phyloP scores from a whole-genome alignment of 2,329 filamentous ascomycete species.

The Cytospora schulzeri region DNA sequence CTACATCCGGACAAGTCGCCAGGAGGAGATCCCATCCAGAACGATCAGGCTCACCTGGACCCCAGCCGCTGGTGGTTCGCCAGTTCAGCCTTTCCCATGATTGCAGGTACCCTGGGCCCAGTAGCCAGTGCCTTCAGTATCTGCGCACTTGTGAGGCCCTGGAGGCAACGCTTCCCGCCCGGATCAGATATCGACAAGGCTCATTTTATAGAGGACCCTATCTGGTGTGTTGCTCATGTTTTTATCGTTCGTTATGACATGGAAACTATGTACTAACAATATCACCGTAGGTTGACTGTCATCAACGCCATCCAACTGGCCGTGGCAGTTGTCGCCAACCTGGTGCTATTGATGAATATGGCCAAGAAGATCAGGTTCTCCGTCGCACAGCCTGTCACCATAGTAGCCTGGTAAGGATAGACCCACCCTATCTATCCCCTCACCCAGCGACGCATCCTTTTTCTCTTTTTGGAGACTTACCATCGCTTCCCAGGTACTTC shows the following conservation, averaged over 20 bases:
- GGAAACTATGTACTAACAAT: conserved; percentile 5
- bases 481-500: conserved; percentile 53
- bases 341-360: conserved; percentile 86
- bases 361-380: conserved; percentile 77
- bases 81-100: conserved; percentile 70
- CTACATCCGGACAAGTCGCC: conserved; percentile 29
- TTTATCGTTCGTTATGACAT: too few relatives aligned
- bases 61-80: conserved; percentile 66
- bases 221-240: conserved; percentile 61
- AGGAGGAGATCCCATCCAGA: conserved; percentile 32
- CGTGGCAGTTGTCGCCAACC: conserved; percentile 76
- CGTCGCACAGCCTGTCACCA: conserved; percentile 80
- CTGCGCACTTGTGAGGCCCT: conserved; percentile 78
- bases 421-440: conserved; percentile 40
- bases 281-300: conserved; percentile 59
- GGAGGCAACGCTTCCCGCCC: conserved; percentile 63
- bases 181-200: conserved; percentile 52
- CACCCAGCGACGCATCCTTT: conserved; percentile 44
- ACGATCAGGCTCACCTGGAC: conserved; percentile 46
- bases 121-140: conserved; percentile 88
- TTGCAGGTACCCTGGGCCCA: conserved; percentile 82
- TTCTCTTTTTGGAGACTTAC: conserved; percentile 30
- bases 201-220: conserved; percentile 63
- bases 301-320: conserved; percentile 78
- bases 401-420: conserved; percentile 73